These are phyloP conservation scores for Sphaerobolus stellatus DNA, from an alignment of 1,284 basidiomycete species.

Conservation along the genomic window DNA sequence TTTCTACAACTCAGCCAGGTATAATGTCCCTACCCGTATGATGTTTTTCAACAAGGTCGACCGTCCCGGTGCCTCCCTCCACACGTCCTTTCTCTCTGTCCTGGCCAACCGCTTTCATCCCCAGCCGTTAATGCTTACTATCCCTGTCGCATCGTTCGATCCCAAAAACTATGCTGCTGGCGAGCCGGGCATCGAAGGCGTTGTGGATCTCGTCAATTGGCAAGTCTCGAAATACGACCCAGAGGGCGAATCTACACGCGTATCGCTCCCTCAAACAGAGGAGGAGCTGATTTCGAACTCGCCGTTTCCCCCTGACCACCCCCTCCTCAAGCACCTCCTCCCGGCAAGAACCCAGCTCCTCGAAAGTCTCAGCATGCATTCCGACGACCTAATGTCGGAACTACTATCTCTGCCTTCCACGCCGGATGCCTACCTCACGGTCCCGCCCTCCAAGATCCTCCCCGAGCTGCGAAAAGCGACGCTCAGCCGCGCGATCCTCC, in stretches of 20 bases:
- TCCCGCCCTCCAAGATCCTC: conserved; percentile 52
- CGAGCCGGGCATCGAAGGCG: conserved; percentile 73
- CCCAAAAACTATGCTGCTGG: conserved; percentile 60
- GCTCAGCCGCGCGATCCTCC: conserved; percentile 65
- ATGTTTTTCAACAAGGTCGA: conserved; percentile 90
- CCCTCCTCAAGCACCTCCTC: conserved; percentile 61
- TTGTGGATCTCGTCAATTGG: conserved; percentile 82
- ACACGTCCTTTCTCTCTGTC: conserved; percentile 67
- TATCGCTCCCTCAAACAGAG: conserved; percentile 52
- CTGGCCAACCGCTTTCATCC: conserved; percentile 73
- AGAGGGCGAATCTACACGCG: conserved; percentile 35
- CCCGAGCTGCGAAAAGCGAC: conserved; percentile 69
- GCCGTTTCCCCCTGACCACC: conserved; percentile 57
- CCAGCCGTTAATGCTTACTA: conserved; percentile 67
- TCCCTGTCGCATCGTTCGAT: conserved; percentile 77
- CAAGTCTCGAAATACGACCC: conserved; percentile 71
- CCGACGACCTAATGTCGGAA: conserved; percentile 74
- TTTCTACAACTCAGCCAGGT: conserved; percentile 36
- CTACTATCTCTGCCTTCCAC: conserved; percentile 58
- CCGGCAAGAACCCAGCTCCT: conserved; percentile 68
- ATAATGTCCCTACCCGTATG: conserved; percentile 73
- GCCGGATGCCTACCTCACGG: conserved; percentile 60
- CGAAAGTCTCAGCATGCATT: conserved; percentile 77
- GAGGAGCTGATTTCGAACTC: conserved; percentile 42
- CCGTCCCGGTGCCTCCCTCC: conserved; percentile 77